Percentiles rank a stretch among this genome's conserved stretches.
phyloP scores from a whole-genome alignment of 176 grass and related monocot genomes.

The Musa schizocarpa region DNA sequence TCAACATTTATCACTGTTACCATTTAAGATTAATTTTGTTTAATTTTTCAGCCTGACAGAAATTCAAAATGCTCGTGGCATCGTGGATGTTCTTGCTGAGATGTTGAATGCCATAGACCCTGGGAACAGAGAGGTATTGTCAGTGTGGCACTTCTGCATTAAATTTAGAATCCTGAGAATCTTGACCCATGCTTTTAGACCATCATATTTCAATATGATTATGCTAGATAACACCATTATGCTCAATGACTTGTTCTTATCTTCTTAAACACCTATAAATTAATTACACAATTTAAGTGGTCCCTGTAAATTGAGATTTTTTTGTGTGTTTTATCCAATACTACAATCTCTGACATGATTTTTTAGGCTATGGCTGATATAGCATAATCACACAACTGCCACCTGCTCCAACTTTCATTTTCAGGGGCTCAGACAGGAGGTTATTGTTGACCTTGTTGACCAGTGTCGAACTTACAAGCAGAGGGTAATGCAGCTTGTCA shows the following conservation, averaged over 20 bases:
- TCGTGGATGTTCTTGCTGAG: conserved; percentile 97
- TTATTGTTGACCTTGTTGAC: conserved; percentile 72
- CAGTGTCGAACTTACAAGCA: conserved; percentile 70
- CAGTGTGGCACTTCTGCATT: neutral
- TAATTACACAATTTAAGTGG: neutral
- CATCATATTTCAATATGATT: neutral
- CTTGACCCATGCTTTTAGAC: neutral
- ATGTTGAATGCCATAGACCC: conserved; percentile 95
- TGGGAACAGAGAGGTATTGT: conserved; percentile 85
- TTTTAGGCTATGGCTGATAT: neutral
- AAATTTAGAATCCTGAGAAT: neutral
- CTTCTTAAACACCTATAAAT: neutral
- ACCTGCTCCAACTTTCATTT: conserved; percentile 21
- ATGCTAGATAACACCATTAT: neutral
- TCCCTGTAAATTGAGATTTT: neutral
- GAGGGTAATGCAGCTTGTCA: conserved; percentile 68
- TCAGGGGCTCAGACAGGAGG: conserved; percentile 66
- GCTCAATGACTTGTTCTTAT: neutral
- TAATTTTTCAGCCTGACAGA: conserved; percentile 69
- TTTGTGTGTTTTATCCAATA: neutral
- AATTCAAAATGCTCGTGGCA: conserved; percentile 95
- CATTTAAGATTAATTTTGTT: neutral
- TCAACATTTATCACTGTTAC: neutral
- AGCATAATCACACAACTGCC: neutral
- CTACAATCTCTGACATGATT: neutral